Percentiles rank a stretch among this genome's conserved stretches.
These are phyloP conservation scores for Backusella westeae DNA, from an alignment of 192 early-diverging fungal species.

Conservation along the genomic window DNA sequence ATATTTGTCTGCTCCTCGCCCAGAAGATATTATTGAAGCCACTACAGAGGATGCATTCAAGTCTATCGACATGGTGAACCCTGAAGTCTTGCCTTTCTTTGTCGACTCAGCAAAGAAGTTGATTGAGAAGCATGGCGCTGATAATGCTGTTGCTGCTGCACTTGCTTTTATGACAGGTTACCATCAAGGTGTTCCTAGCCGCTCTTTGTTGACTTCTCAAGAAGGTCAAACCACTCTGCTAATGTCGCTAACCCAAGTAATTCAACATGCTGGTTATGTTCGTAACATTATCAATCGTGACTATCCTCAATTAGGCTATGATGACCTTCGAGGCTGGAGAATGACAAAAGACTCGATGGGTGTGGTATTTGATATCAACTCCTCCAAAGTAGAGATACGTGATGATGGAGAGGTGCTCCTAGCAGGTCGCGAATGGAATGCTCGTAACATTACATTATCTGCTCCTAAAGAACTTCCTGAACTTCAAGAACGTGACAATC, in stretches of 20 bases:
- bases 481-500: constrained; percentile 56
- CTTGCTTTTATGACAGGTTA: constrained; percentile 89
- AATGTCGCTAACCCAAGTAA: constrained; percentile 61
- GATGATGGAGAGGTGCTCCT: constrained; percentile 52
- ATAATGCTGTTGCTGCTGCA: constrained; percentile 76
- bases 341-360: constrained; percentile 79
- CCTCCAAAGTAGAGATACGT: constrained; percentile 63
- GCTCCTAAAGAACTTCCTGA: constrained; percentile 78
- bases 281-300: constrained; percentile 70
- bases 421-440: constrained; percentile 70
- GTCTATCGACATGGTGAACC: constrained; percentile 64
- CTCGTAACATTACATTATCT: constrained; percentile 66
- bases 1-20: constrained; percentile 80
- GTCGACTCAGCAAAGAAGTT: constrained; percentile 67
- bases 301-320: constrained; percentile 69
- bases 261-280: constrained; percentile 84
- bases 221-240: constrained; percentile 81
- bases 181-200: constrained; percentile 73
- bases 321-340: constrained; percentile 77
- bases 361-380: constrained; percentile 81
- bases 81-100: constrained; percentile 79
- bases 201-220: constrained; percentile 82
- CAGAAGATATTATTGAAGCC: constrained; percentile 83
- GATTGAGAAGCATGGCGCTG: constrained; percentile 65
- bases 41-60: constrained; percentile 77